Base-by-base conservation (phyloP, 495 filamentous ascomycete genomes). In the Mytilinidion resinicola region DNA sequence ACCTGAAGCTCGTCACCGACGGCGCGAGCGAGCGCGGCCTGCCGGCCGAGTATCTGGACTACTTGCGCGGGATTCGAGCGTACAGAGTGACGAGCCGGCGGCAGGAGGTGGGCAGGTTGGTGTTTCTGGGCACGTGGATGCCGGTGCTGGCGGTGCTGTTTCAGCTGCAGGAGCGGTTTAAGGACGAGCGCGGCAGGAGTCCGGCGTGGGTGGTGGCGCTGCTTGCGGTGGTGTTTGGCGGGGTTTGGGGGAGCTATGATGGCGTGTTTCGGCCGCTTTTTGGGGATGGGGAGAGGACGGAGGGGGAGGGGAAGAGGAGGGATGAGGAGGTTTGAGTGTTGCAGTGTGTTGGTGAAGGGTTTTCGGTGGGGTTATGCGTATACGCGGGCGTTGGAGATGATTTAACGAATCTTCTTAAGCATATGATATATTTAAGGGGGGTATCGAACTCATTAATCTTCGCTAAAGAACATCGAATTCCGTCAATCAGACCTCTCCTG, bases 221-320 rank as follows among this genome's bases (percentile, higher is more conserved):
- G 1, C 70, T 68, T 19, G 77, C 76, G 35, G 61, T 70, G 4
- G 3, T 88, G 0, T 80, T 86, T 46, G 72, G 68, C 21, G 47
- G 69, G 0, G 70, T 90, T 57, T 98, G 93, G 93, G 62, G 55
- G 59, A 80, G 70, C 53, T 95, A 98, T 76, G 92, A 96, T 74
- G 39, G 10, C 1, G 64, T 85, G 21, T 88, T 88, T 52, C 81
- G 80, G 63, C 63, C 55, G 21, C 11, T 87, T 0, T 96, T 95
- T 75, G 91, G 92, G 33, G 87, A 96, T 68, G 93, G 93, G 14
- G 93, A 96, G 81, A 79, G 87, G 71, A 93, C 90, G 62, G 47
- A 62, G 10, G 62, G 64, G 49, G 63, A 54, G 39, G 67, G 19
- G 48, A 60, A 41, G 41, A 21, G 19, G 25, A 30, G 25, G 25